Evolutionary conservation across 257 asterid species (phyloP), one percentile per base, ranked within the genome.

Genomic region (Leptodermis oblonga): DNA sequence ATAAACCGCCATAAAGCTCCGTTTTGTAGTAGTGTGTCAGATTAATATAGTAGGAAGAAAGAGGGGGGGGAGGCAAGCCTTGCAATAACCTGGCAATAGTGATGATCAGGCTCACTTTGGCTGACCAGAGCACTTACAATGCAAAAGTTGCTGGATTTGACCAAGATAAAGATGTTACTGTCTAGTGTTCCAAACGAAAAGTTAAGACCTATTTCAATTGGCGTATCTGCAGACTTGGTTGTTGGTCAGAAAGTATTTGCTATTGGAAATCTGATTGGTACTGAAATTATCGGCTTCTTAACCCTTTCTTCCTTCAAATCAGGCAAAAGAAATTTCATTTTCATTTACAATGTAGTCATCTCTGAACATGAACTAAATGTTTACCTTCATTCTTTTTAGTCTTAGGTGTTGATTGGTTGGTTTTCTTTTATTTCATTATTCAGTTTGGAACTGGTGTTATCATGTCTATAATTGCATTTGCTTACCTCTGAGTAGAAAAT

Each of bases 381-480:
- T 49, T 60, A 59, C 45, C 76, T 73, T 74, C 69, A 67, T 75
- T 60, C 65, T 41, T 17, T 62, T 52, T 30, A 15, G 62, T 67
- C 68, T 84, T 66, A 80, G 67, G 23, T 61, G 42, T 11, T n/a
- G 13, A 28, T 78, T 15, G 71, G 28, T 63, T 33, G 66, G 37
- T 72, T 59, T 49, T 68, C 15, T 3, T 49, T 48, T 64, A 31
- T 59, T 59, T 59, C 23, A 48, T 59, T 75, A 66, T 77, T 82
- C 96, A 91, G 99, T 94, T 91, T 86, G 99, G 99, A 60, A 94
- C 99, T 49, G 99, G 99, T 70, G 99, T 94, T 70, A 94, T 94
- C 88, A 94, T 97, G 99, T 94, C 82, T 51, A 36, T 42, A n/a
- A 67, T n/a, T n/a, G 20, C 36, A 6, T 33, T 45, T 25, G 18